Conservation (phyloP, 2,329 filamentous ascomycete species). For the Grosmannia penicillata region DNA sequence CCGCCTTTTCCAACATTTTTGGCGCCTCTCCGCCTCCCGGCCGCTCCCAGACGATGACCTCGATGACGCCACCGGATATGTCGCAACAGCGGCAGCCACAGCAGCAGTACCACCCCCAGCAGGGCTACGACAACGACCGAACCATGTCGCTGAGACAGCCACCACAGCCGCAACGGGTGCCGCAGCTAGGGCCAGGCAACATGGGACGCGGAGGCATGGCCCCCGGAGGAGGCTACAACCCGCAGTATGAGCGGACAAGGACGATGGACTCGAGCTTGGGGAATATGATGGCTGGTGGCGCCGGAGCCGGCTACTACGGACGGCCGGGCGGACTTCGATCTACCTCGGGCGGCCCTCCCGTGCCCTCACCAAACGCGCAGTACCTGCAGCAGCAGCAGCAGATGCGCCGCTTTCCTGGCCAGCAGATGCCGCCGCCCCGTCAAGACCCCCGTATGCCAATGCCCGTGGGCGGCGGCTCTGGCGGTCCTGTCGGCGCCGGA, state of each 20-base stretch:
- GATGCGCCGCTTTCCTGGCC: constrained; percentile 29
- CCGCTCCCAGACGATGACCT: constrained; percentile 90
- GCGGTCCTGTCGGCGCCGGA: not conserved
- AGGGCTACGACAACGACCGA: constrained; percentile 32
- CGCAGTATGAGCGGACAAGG: constrained; percentile 24
- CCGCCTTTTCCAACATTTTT: constrained; percentile 92
- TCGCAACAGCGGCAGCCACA: constrained; percentile 9
- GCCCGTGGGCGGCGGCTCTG: not conserved
- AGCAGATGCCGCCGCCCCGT: constrained; percentile 11
- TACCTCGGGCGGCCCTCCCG: constrained; percentile 31
- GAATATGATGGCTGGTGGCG: constrained; percentile 12
- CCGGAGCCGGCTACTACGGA: constrained; percentile 27
- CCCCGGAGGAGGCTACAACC: constrained; percentile 18
- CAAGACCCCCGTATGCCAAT: constrained; percentile 41
- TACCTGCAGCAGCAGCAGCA: constrained; percentile 33
- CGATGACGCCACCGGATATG: constrained; percentile 35
- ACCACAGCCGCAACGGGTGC: constrained; percentile 44
- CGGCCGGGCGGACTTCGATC: constrained; percentile 31
- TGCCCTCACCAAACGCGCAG: constrained; percentile 27
- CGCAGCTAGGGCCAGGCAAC: constrained; percentile 14
- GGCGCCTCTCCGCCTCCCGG: constrained; percentile 73
- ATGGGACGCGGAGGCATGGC: too few relatives aligned
- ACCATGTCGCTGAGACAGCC: constrained; percentile 54
- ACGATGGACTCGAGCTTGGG: constrained; percentile 28
- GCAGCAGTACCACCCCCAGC: constrained; percentile 4